Evolutionary conservation across 441 rosid species (phyloP).

Genomic region (Cnidoscolus chayamansa): DNA sequence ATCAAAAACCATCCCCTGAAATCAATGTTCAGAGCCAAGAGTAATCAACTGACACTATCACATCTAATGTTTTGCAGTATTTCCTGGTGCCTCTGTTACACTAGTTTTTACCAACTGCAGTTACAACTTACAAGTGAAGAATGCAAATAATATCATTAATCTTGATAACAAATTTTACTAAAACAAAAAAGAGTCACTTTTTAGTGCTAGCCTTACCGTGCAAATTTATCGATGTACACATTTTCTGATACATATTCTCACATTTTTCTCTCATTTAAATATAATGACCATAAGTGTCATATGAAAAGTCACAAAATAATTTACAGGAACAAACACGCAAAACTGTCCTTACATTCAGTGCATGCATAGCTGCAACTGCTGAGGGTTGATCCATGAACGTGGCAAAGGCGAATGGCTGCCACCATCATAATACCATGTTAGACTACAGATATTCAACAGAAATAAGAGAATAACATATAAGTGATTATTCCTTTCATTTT

Average conservation of each 20-base stretch:
- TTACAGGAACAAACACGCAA: not conserved
- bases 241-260: not conserved
- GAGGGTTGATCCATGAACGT: slow-evolving; percentile 59
- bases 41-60: not conserved
- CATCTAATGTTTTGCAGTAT: not conserved
- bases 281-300: not conserved
- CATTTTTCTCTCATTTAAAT: not conserved
- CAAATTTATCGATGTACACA: not conserved
- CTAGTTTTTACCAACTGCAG: not conserved
- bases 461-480: not conserved
- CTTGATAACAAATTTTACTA: not conserved
- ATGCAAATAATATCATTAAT: not conserved
- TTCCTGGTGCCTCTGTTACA: not conserved
- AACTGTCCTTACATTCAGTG: slow-evolving; percentile 49
- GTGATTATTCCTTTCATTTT: too few relatives aligned
- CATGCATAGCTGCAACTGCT: slow-evolving; percentile 56
- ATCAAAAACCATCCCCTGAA: slow-evolving; percentile 85
- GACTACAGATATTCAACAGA: slow-evolving; percentile 6
- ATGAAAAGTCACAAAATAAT: not conserved
- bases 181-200: not conserved
- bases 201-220: not conserved
- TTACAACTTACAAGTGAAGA: not conserved
- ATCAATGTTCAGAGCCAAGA: slow-evolving; percentile 26
- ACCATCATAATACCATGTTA: slow-evolving; percentile 11
- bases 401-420: slow-evolving; percentile 70